phyloP scores from a whole-genome alignment of 2,329 filamentous ascomycete species.

The Diaporthe nobilis region DNA sequence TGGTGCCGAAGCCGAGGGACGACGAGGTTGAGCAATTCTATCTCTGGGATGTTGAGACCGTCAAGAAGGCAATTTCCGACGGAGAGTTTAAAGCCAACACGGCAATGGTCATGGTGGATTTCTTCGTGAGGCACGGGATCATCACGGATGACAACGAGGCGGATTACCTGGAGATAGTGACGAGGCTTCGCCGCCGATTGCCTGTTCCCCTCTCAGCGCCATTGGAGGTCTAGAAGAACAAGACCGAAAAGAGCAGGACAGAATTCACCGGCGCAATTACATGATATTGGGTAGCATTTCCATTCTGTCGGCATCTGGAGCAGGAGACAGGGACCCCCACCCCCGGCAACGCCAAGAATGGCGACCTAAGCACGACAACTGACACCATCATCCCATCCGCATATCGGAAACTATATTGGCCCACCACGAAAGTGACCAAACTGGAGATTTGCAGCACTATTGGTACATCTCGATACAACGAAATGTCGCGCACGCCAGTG shows the following conservation, averaged over 20 bases:
- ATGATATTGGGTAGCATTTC: not conserved
- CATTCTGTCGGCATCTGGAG: not conserved
- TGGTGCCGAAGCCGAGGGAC: constrained; percentile 78
- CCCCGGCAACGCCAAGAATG: constrained; percentile 17
- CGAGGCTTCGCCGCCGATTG: constrained; percentile 59
- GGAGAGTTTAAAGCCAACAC: constrained; percentile 91
- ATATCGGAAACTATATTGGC: constrained; percentile 22
- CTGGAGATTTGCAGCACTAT: not conserved
- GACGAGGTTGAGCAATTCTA: constrained; percentile 84
- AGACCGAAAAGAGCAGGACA: not conserved
- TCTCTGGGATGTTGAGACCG: constrained; percentile 72
- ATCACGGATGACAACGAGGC: constrained; percentile 80
- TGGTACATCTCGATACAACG: constrained; percentile 8
- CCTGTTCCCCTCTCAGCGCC: constrained; percentile 53
- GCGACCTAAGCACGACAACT: constrained; percentile 32
- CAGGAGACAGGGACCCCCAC: not conserved
- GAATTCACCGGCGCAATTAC: not conserved
- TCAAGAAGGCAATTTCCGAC: constrained; percentile 72
- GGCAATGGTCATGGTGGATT: constrained; percentile 82
- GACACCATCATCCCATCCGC: constrained; percentile 31
- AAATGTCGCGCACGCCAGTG: not conserved
- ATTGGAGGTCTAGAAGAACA: not conserved
- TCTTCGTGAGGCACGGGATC: constrained; percentile 83
- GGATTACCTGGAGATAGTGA: constrained; percentile 78
- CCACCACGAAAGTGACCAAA: constrained; percentile 12